Evolutionary conservation across 139 green algal species (phyloP).

Genomic region (Deuterostichococcus epilithicus): DNA sequence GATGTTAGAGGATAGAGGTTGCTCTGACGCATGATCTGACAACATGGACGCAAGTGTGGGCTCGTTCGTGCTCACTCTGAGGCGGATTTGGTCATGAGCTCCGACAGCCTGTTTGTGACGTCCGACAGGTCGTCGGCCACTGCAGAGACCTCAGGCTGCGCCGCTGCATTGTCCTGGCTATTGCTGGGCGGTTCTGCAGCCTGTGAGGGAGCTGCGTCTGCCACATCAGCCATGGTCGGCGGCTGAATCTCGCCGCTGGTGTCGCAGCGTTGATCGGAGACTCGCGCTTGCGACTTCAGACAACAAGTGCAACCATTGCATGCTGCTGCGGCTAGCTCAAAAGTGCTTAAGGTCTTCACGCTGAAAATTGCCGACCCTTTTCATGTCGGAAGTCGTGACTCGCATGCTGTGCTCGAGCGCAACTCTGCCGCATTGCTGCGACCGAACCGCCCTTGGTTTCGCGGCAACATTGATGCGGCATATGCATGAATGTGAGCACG

Average conservation of each 20-base stretch:
- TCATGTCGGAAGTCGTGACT: too few relatives aligned
- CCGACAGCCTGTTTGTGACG: conserved; percentile 2
- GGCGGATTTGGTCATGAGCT: conserved; percentile 7
- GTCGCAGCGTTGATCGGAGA: neutral
- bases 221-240: neutral
- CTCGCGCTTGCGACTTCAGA: too few relatives aligned
- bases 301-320: too few relatives aligned
- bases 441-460: too few relatives aligned
- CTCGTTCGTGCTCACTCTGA: neutral
- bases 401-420: too few relatives aligned
- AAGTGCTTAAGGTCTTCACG: too few relatives aligned
- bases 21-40: neutral
- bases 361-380: too few relatives aligned
- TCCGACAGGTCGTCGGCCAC: conserved; percentile 1
- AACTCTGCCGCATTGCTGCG: too few relatives aligned
- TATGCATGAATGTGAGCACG: too few relatives aligned
- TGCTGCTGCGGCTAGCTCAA: too few relatives aligned
- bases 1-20: neutral
- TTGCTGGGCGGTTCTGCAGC: conserved; percentile 15
- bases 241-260: neutral
- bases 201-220: neutral
- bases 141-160: neutral
- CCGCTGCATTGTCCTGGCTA: conserved; percentile 1
- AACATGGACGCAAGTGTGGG: conserved; percentile 1
- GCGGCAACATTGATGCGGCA: too few relatives aligned